Conservation (phyloP, 192 early-diverging fungal species). For the Kickxella alabastrina region DNA sequence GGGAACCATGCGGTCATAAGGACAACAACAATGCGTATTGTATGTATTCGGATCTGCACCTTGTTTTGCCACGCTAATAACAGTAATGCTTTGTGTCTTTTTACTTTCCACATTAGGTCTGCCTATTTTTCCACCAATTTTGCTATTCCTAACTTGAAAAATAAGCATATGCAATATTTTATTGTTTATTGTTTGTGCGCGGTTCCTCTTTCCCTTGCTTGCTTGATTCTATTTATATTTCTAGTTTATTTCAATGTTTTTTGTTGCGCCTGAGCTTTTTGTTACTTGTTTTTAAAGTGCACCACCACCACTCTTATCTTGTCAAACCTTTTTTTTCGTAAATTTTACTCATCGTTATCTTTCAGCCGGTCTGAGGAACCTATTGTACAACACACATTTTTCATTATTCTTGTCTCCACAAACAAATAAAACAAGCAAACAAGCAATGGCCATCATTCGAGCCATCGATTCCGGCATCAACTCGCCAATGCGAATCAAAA, state of each 20-base stretch:
- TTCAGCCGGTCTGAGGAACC: too few species aligned
- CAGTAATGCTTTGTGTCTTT: too few species aligned
- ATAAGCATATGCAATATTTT: neutral
- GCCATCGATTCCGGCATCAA: constrained; percentile 5
- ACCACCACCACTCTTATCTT: neutral
- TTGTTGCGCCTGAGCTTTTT: too few species aligned
- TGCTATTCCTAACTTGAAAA: neutral
- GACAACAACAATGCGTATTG: too few species aligned
- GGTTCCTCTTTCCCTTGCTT: neutral
- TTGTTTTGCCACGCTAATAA: too few species aligned
- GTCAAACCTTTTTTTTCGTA: neutral
- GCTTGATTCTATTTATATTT: too few species aligned
- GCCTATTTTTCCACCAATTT: too few species aligned
- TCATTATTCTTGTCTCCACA: neutral
- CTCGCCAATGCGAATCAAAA: constrained; percentile 21
- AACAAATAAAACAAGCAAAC: neutral
- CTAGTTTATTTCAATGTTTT: too few species aligned
- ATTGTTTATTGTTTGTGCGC: neutral
- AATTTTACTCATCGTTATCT: neutral
- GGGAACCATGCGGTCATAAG: too few species aligned
- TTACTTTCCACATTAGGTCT: too few species aligned
- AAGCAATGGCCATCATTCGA: neutral
- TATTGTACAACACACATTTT: too few species aligned
- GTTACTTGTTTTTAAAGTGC: neutral
- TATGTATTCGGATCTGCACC: too few species aligned